Evolutionary conservation across 306 rosid species (phyloP).

Genomic region (Begonia loranthoides): DNA sequence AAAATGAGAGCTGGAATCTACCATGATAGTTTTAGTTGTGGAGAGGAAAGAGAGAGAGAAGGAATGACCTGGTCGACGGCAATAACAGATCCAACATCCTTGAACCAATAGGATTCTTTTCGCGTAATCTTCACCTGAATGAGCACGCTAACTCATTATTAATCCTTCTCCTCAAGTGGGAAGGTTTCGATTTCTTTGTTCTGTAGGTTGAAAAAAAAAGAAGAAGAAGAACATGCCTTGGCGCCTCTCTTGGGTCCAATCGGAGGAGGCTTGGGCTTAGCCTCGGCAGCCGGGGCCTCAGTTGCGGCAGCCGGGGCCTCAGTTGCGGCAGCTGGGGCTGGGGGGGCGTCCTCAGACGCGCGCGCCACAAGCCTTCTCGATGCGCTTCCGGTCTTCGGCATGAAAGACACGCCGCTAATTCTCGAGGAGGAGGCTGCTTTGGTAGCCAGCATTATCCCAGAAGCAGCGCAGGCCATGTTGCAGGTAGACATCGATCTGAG

Average conservation of each 20-base stretch:
- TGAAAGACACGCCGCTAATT: background rate
- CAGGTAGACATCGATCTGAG: constrained; percentile 5
- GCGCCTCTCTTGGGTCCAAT: constrained; percentile 20
- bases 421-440: constrained; percentile 1
- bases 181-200: too few species aligned
- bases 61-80: constrained; percentile 16
- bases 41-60: background rate
- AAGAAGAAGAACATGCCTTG: constrained; percentile 8
- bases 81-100: constrained; percentile 16
- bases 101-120: constrained; percentile 18
- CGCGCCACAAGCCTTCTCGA: constrained; percentile 8
- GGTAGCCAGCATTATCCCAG: constrained; percentile 10
- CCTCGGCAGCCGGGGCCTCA: background rate
- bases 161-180: background rate
- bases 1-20: background rate
- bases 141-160: background rate
- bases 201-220: background rate
- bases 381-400: constrained; percentile 3
- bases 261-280: constrained; percentile 16
- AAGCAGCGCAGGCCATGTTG: constrained; percentile 9
- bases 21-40: background rate
- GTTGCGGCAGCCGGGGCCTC: too few species aligned
- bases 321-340: constrained; percentile 1
- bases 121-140: constrained; percentile 15
- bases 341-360: constrained; percentile 11